Evolutionary conservation across 148 eudicot genomes (phyloP).

Genomic region (Diospyros kaki): DNA sequence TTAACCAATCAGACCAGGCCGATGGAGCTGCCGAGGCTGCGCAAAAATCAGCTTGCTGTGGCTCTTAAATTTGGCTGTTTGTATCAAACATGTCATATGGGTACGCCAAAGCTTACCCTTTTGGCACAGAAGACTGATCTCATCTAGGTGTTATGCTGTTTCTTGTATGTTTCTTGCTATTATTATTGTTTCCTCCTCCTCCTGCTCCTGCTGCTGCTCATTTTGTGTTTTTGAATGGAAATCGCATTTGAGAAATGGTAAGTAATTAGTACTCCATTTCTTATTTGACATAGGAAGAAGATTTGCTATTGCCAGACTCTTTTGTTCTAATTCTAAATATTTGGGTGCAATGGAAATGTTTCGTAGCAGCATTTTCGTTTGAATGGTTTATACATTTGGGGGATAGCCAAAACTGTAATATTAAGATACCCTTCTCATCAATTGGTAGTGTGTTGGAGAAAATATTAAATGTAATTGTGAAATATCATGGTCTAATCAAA

Average conservation of each 20-base stretch:
- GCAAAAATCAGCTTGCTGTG: conserved; percentile 81
- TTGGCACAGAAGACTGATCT: conserved; percentile 24
- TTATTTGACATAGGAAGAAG: too few species aligned
- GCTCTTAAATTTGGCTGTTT: conserved; percentile 34
- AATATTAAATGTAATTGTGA: too few species aligned
- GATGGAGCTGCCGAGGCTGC: conserved; percentile 48
- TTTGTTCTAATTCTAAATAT: too few species aligned
- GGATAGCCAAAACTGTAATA: too few species aligned
- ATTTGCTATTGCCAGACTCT: too few species aligned
- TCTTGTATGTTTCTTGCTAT: conserved; percentile 31
- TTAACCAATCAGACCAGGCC: conserved; percentile 51
- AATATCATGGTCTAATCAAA: too few species aligned
- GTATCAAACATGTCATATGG: neutral
- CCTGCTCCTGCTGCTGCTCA: conserved; percentile 6
- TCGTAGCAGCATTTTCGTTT: too few species aligned
- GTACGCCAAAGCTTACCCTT: conserved; percentile 6
- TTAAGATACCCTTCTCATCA: too few species aligned
- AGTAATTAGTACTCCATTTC: too few species aligned
- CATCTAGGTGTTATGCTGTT: conserved; percentile 25
- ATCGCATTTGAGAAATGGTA: neutral
- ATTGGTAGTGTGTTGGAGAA: too few species aligned
- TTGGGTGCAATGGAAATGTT: too few species aligned
- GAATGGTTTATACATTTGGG: too few species aligned
- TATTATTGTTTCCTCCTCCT: conserved; percentile 18
- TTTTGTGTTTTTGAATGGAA: neutral